Evolutionary conservation across 345 rosid genomes (phyloP), one percentile per base, ranked within the genome.

Genomic region (Melastoma malabathricum): DNA sequence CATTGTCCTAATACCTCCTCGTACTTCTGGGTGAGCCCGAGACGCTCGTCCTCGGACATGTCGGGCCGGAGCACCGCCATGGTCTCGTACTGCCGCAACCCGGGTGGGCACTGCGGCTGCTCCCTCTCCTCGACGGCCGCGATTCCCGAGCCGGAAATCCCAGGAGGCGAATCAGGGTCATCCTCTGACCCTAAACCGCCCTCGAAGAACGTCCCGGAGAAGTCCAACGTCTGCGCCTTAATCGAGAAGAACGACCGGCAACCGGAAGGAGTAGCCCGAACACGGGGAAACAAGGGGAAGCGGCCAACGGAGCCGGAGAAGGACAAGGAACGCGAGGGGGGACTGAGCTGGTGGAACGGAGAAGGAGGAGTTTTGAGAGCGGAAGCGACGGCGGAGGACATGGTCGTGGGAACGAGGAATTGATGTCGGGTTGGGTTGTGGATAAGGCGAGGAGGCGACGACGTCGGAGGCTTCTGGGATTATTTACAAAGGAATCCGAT

Each of bases 1-100:
- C 41, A 34, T 9, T 34, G 12, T 2, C 39, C 8, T 13, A 57
- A 58, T 74, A 92, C 98, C 98, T 92, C 98, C 72, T 92, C 96
- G 72, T 92, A 92, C 69, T 82, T 92, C 81, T 84, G 96, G 39
- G 95, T 82, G 47, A 82, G 80, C 54, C 85, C 77, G 17, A 92
- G 81, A 3, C 96, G 70, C 55, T 84, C 93, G 51, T 92, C 95
- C 70, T 92, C 98, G 18, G 96, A 78, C 98, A 92, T 80, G 56
- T 92, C 93, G 6, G 98, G 98, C 70, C 98, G 77, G 68, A 92
- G 55, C 5, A 92, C 89, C 48, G 68, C 73, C 95, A 84, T 87
- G 17, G 92, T 78, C 72, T 86, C 96, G 64, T 92, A 92, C 66
- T 71, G 77, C 15, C 93, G 72, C 38, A 84, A 81, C 15, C 98